Base-by-base conservation (phyloP, 176 grass and related monocot species). In the Eragrostis nindensis region DNA sequence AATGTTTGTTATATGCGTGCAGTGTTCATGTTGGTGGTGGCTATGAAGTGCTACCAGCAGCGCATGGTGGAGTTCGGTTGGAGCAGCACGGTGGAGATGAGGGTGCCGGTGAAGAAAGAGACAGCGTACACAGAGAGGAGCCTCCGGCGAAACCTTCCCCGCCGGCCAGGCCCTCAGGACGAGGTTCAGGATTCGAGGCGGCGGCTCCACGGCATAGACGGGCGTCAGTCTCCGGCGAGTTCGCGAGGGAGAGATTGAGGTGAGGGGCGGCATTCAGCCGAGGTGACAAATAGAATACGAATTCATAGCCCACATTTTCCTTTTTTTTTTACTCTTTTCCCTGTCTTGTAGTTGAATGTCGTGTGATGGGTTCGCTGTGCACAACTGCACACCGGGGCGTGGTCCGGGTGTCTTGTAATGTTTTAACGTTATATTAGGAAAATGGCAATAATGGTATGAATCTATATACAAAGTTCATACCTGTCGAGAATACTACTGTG, bases 1-100 rank as follows among this genome's bases (percentile, higher is more conserved):
- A 2, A 8, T 29, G 2, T 66, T 25, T 16, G 12, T 36, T 17
- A n/a, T 32, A 21, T 16, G n/a, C 70, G 32, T 62, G 74, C 91
- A 91, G 96, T 93, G 76, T 99, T 99, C 86, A 93, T 95, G 93
- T 64, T 91, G 59, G 72, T 92, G 55, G 92, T 99, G 16, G 90
- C 90, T 1, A 80, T 95, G 66, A 99, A 95, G 73, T 86, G 84
- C 76, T 99, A 96, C 77, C 97, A 99, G 41, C 91, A 99, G 70
- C 85, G 76, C 68, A 80, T 91, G 85, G 68, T 64, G 75, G 89
- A 93, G 32, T 85, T 71, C 6, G 80, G 86, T 53, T 90, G 88
- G 86, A 88, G 64, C 71, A 70, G 61, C 59, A 49, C 62, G 11
- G 80, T 72, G 11, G n/a, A n/a, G 89, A 81, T 22, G 89, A 68